Evolutionary conservation across 768 basidiomycete genomes (phyloP).

Genomic region (Suillus paluster): DNA sequence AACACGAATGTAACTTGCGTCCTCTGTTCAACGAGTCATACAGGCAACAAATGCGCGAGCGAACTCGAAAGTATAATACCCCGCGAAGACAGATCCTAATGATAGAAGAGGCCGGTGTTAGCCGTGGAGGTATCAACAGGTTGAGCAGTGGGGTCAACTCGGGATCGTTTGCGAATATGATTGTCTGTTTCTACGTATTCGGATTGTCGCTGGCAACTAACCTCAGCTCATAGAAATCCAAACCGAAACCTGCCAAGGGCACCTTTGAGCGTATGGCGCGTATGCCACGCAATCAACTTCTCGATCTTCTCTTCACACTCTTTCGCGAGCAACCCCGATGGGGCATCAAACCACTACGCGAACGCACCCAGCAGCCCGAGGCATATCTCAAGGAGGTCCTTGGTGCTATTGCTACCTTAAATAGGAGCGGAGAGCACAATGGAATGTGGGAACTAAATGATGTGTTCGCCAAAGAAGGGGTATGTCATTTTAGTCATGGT

Average conservation of each 20-base stretch:
- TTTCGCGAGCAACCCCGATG: slow-evolving; percentile 85
- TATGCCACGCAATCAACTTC: slow-evolving; percentile 85
- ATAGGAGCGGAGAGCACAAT: slow-evolving; percentile 80
- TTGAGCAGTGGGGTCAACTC: slow-evolving; percentile 75
- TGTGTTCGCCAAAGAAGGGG: slow-evolving; percentile 68
- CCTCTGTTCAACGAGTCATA: slow-evolving; percentile 72
- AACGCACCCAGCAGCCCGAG: slow-evolving; percentile 85
- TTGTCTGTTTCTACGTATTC: slow-evolving; percentile 50
- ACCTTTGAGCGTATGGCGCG: slow-evolving; percentile 90
- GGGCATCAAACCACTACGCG: slow-evolving; percentile 76
- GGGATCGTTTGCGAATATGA: slow-evolving; percentile 63
- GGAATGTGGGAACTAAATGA: slow-evolving; percentile 82
- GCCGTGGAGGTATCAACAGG: slow-evolving; percentile 73
- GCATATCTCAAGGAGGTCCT: slow-evolving; percentile 86
- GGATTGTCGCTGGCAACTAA: neutral
- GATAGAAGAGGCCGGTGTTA: slow-evolving; percentile 73
- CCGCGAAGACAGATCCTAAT: slow-evolving; percentile 67
- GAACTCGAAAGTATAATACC: slow-evolving; percentile 68
- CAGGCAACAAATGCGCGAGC: slow-evolving; percentile 70
- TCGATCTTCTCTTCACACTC: slow-evolving; percentile 78
- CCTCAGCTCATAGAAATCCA: slow-evolving; percentile 52
- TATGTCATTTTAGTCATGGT: slow-evolving; percentile 34
- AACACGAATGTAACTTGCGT: slow-evolving; percentile 78
- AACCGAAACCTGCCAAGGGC: slow-evolving; percentile 68
- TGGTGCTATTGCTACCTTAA: slow-evolving; percentile 72